phyloP scores from a whole-genome alignment of 768 basidiomycete species.

The Termitomyces eurrhizus region DNA sequence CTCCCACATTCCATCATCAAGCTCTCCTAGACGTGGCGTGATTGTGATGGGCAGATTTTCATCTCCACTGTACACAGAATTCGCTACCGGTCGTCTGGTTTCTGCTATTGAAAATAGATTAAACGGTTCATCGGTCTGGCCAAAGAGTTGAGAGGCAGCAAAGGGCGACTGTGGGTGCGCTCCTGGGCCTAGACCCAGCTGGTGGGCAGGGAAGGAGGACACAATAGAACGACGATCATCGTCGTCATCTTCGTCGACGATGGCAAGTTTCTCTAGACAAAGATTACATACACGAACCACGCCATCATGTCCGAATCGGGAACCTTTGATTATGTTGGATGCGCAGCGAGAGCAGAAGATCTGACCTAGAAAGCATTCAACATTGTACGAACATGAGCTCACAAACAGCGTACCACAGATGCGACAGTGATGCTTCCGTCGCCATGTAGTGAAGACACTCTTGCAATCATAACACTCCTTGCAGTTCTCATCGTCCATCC shows the following conservation, averaged over 20 bases:
- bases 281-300: conserved; percentile 95
- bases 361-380: conserved; percentile 53
- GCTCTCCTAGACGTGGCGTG: conserved; percentile 39
- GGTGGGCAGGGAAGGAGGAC: conserved; percentile 77
- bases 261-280: conserved; percentile 89
- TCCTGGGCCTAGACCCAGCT: conserved; percentile 51
- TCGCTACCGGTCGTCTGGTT: conserved; percentile 52
- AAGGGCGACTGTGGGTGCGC: conserved; percentile 81
- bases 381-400: not conserved
- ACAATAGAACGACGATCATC: conserved; percentile 81
- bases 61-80: conserved; percentile 51
- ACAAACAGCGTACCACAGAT: conserved; percentile 70
- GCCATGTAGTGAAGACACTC: conserved; percentile 90
- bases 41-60: conserved; percentile 48
- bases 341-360: conserved; percentile 98
- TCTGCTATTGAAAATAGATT: conserved; percentile 82
- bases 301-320: conserved; percentile 91
- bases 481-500: conserved; percentile 98
- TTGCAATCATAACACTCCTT: conserved; percentile 97
- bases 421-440: conserved; percentile 95
- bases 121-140: conserved; percentile 73
- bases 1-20: conserved; percentile 45
- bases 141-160: conserved; percentile 80
- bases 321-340: conserved; percentile 92
- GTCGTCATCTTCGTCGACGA: conserved; percentile 85